These are phyloP conservation scores for Macrocybe gigantea DNA, from an alignment of 768 basidiomycete genomes.

Conservation along the genomic window DNA sequence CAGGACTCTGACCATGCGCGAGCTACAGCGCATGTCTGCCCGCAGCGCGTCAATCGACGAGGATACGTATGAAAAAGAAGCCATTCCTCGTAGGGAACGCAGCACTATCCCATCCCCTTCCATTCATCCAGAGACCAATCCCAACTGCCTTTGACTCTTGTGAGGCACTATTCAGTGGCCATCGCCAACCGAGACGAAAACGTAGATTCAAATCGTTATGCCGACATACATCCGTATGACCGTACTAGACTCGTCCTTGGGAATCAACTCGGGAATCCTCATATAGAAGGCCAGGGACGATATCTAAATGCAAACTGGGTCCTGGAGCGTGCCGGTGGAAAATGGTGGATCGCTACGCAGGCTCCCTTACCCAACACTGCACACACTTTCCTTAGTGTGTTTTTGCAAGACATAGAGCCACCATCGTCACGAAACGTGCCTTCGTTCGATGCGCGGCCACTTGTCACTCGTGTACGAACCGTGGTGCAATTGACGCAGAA, in stretches of 20 bases:
- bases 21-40: conserved; percentile 9
- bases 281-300: conserved; percentile 24
- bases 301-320: conserved; percentile 89
- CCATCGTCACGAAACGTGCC: conserved; percentile 22
- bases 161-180: conserved; percentile 50
- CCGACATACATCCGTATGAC: conserved; percentile 75
- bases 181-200: conserved; percentile 42
- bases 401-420: conserved; percentile 41
- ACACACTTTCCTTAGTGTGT: conserved; percentile 71
- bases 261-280: neutral
- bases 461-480: conserved; percentile 51
- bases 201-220: conserved; percentile 57
- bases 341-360: conserved; percentile 84
- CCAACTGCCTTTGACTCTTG: neutral
- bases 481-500: conserved; percentile 79
- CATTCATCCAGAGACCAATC: neutral
- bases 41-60: conserved; percentile 5
- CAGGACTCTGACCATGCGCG: conserved; percentile 7
- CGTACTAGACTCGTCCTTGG: conserved; percentile 56
- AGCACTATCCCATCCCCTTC: neutral
- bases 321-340: conserved; percentile 62
- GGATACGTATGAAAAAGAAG: no score
- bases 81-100: neutral
- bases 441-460: conserved; percentile 7
- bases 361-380: conserved; percentile 68